phyloP scores from a whole-genome alignment of 2,329 filamentous ascomycete species.

The Fusarium dlaminii region DNA sequence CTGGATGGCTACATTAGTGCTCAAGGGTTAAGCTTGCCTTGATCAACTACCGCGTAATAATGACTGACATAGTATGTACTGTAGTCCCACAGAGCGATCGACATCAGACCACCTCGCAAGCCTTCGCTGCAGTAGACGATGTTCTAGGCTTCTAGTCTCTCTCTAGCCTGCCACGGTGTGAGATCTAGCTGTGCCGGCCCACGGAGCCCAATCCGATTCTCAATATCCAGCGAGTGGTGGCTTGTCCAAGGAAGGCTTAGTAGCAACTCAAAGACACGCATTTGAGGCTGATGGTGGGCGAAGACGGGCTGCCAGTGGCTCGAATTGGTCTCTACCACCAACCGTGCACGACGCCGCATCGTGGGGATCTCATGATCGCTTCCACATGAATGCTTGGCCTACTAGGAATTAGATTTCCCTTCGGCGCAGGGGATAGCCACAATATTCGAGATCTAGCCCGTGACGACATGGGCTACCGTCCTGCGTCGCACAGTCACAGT shows the following conservation, averaged over 20 bases:
- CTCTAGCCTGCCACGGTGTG: constrained; percentile 26
- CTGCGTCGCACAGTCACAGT: constrained; percentile 7
- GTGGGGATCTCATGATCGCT: constrained; percentile 42
- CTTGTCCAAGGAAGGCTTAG: constrained; percentile 19
- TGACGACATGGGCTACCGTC: constrained; percentile 31
- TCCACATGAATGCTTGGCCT: constrained; percentile 24
- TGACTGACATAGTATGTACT: background rate
- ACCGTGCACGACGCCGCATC: constrained; percentile 41
- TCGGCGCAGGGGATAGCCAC: background rate
- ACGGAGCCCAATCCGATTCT: constrained; percentile 17
- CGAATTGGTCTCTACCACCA: constrained; percentile 19
- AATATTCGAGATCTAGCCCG: constrained; percentile 35
- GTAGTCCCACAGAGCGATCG: constrained; percentile 39
- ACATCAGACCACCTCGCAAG: constrained; percentile 43
- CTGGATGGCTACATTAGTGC: constrained; percentile 19
- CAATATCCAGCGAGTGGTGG: background rate
- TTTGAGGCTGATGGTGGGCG: constrained; percentile 18
- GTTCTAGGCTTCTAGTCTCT: constrained; percentile 37
- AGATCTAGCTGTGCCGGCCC: constrained; percentile 13
- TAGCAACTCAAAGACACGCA: background rate
- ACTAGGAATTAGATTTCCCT: constrained; percentile 24
- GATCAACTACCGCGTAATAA: constrained; percentile 18
- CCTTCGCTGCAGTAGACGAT: constrained; percentile 29
- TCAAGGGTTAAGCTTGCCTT: constrained; percentile 12
- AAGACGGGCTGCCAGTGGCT: constrained; percentile 13